Evolutionary conservation across 352 stramenopile genomes (phyloP), one percentile per base, ranked within the genome.

Genomic region (Phytophthora foliorum): DNA sequence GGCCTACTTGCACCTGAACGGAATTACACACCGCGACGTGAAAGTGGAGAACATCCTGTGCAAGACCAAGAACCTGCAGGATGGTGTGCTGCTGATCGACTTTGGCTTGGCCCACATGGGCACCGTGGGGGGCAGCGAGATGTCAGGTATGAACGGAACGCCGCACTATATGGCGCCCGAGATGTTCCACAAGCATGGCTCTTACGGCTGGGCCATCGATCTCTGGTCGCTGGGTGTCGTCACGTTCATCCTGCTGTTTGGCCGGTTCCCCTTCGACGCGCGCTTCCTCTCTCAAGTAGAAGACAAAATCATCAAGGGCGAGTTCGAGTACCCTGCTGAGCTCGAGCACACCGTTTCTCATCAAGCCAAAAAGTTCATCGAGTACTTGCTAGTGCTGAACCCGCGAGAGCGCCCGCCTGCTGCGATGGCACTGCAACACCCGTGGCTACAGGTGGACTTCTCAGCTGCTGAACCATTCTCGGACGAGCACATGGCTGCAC

Each of bases 1-100:
- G 24, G 73, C 71, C 7, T 88, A 93, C 22, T 61, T 96, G 52
- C 88, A 96, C 67, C 61, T 80, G 14, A 75, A 78, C 42, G 85
- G 87, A 22, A 89, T 96, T 54, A 93, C 87, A 2, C 88, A 96
- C 62, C 86, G 88, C 42, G 88, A 96, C 62, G 60, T 96, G 45
- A 96, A 96, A 64, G 69, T 91, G 36, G 88, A 96, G 63, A 96
- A 96, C 67, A 75, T 96, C n/a, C 51, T 96, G 56, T 86, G 84
- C 66, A 87, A 86, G 62, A 80, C 74, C 0, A 22, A 56, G 2
- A 55, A 85, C 49, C 34, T 89, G 7, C 64, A 61, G 16, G 73
- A 82, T 27, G 83, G 86, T 41, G 75, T 92, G 27, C 42, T 92
- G 64, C 75, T 95, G 14, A 90, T 95, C 31, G 88, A 95, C 59